Evolutionary conservation across 2,329 filamentous ascomycete genomes (phyloP), one percentile per base, ranked within the genome.

Genomic region (Orbilia oligospora): DNA sequence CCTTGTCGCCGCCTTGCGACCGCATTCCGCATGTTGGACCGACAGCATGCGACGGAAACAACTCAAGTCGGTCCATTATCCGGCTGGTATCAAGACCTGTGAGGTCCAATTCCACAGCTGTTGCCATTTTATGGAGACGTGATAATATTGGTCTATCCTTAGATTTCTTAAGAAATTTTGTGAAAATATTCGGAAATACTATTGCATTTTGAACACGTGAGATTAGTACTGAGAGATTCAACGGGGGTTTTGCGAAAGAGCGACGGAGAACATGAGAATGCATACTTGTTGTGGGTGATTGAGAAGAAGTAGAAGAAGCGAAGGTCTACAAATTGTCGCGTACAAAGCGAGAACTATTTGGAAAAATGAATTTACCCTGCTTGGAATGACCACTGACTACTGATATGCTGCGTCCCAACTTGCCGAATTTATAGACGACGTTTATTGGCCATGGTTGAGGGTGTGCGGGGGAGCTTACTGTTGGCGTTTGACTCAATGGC

Each of bases 71-170:
- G 5, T 58, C 67, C 64, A 68, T 68, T 16, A 75, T 63, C n/a
- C 71, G 71, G 48, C 56, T 65, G 53, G 73, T 49, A n/a, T 78
- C 75, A 27, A 72, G 71, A 48, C 64, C 75, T 1, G 68, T 71
- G 16, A 78, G 64, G 48, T 78, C 61, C 24, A 77, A 41, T 41
- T 78, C 58, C 14, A 72, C 63, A 8, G 75, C 75, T 12, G 75
- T 49, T 16, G 75, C 75, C 75, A 78, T 78, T 48, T 66, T 72
- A n/a, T 20, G 49, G 0, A 76, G 56, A n/a, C 46, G 64, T 33
- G 65, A 76, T 33, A 56, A 33, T 30, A 69, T 30, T 22, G n/a
- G 24, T 10, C 12, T 58, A 9, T 56, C n/a, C 58, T 49, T 67
- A 22, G 61, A 30, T 20, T 4, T 67, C 51, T 27, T 5, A 16